These are phyloP conservation scores for Aspergillus felis DNA, from an alignment of 2,329 filamentous ascomycete species.

Conservation along the genomic window DNA sequence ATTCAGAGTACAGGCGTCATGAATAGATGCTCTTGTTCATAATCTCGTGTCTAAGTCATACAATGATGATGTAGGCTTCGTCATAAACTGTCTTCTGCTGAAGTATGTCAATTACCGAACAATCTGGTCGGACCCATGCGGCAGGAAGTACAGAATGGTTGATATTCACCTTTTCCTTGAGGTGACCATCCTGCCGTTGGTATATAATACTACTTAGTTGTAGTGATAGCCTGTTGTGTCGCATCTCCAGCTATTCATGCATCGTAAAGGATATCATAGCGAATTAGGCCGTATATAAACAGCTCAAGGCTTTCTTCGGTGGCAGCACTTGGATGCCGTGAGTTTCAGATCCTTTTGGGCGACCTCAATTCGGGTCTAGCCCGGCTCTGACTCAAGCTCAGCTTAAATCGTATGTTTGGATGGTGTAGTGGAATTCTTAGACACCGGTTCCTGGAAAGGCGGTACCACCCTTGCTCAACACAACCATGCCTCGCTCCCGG, in stretches of 20 bases:
- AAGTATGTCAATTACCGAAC: not conserved
- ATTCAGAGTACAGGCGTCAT: not conserved
- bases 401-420: not conserved
- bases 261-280: not conserved
- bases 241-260: not conserved
- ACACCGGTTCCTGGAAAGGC: conserved; percentile 89
- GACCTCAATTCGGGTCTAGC: not conserved
- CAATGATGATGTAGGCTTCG: not conserved
- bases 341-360: not conserved
- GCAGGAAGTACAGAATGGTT: not conserved
- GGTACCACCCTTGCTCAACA: conserved; percentile 78
- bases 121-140: not conserved
- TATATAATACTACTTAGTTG: not conserved
- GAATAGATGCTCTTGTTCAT: not conserved
- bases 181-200: not conserved
- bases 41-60: not conserved
- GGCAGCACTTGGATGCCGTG: not conserved
- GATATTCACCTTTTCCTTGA: not conserved
- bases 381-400: not conserved
- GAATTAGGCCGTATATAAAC: not conserved
- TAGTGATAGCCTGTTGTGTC: not conserved
- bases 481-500: conserved; percentile 81
- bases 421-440: conserved; percentile 30
- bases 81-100: not conserved
- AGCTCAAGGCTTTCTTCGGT: not conserved